These are phyloP conservation scores for Solanum hybrid DNA, from an alignment of 305 asterid species.

Conservation along the genomic window DNA sequence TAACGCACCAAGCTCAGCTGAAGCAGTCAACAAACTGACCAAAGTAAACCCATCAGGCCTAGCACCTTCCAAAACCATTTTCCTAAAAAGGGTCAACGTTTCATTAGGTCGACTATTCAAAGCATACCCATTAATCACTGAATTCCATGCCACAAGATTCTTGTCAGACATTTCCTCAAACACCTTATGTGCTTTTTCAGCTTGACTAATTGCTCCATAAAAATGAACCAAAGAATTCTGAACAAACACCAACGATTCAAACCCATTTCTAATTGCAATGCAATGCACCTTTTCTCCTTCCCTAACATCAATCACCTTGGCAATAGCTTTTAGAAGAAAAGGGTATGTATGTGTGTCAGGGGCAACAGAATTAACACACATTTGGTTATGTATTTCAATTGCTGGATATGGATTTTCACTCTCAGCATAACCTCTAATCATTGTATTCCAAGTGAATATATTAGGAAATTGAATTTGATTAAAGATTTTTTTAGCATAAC, in stretches of 20 bases:
- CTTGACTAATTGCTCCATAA: constrained; percentile 61
- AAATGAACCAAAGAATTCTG: constrained; percentile 74
- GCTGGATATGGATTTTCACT: constrained; percentile 70
- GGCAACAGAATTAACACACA: constrained; percentile 28
- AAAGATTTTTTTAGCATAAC: constrained; percentile 52
- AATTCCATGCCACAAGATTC: constrained; percentile 83
- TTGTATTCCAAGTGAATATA: constrained; percentile 78
- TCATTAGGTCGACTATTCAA: constrained; percentile 69
- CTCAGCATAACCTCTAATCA: constrained; percentile 90
- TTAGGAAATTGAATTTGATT: constrained; percentile 47
- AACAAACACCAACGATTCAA: constrained; percentile 59
- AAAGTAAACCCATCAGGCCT: constrained; percentile 82
- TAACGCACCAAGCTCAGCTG: constrained; percentile 78
- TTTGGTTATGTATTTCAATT: constrained; percentile 31
- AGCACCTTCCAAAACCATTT: constrained; percentile 39
- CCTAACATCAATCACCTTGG: constrained; percentile 35
- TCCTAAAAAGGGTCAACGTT: constrained; percentile 39
- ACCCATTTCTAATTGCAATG: constrained; percentile 54
- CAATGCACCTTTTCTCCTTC: constrained; percentile 81
- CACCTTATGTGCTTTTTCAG: constrained; percentile 53
- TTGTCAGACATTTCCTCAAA: constrained; percentile 52
- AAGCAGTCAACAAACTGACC: constrained; percentile 81
- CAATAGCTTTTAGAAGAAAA: constrained; percentile 69
- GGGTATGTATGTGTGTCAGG: constrained; percentile 87
- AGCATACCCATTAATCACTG: constrained; percentile 65